Evolutionary conservation across 2,329 filamentous ascomycete genomes (phyloP), one percentile per base, ranked within the genome.

Genomic region (Penicillium sclerotiorum): DNA sequence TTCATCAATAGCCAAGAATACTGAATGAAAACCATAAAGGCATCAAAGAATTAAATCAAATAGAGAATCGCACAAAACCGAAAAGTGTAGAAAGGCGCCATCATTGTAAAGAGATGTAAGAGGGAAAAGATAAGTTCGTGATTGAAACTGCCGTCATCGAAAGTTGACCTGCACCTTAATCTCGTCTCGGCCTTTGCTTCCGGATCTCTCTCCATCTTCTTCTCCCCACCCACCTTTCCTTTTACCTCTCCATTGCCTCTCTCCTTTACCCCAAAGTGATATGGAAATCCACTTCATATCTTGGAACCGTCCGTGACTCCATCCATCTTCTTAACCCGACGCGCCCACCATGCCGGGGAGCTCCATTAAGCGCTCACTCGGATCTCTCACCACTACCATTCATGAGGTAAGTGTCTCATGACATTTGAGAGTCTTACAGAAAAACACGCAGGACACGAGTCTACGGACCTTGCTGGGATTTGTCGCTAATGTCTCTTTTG

Each of bases 331-430:
- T 35, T 32, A 28, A 30, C 21, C 23, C 30, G 5, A 20, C 43
- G 40, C 55, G 44, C 44, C 53, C 55, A 38, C 49, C 49, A 73
- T 74, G 59, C 71, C 73, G 54, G 74, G 74, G 47, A 68, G 64
- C 48, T 72, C 72, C 43, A 62, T 73, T 23, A 71, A 70, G 60
- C 72, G 74, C 61, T 75, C 73, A 18, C 64, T 77, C 38, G 74
- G 73, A 27, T 68, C 66, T 15, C 60, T 77, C 20, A 66, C 70
- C 42, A 60, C 58, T 40, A 67, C 60, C 45, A 71, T 77, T 49
- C 68, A 69, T 59, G 66, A 75, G 66, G 73, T 75, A 69, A 30
- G 42, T 32, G 33, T 44, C 28, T 35, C n/a, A 11, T 5, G 5
- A n/a, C 28, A 13, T 6, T n/a, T 32, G 11, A 32, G 28, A 32